A percentile compares a stretch with the other conserved stretches of the same genome.
Conservation (phyloP, 768 basidiomycete species). For the Auriscalpium orientale region DNA sequence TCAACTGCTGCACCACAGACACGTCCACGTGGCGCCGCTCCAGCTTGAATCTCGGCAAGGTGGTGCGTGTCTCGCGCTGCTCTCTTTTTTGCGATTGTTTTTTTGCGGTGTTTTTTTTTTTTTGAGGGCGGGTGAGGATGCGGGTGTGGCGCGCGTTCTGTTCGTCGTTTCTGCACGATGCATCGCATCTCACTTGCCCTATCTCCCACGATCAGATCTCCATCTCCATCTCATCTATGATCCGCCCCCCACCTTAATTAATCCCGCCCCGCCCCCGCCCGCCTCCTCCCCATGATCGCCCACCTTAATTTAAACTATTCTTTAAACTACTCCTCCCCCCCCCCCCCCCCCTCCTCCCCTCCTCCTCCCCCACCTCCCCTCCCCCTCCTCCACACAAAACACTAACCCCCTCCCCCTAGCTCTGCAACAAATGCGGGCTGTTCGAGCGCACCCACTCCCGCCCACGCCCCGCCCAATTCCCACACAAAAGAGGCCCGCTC, state of each 20-base stretch:
- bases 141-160: too few relatives aligned
- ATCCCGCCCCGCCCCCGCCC: too few relatives aligned
- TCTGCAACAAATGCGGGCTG: constrained; percentile 63
- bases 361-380: neutral
- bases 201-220: too few relatives aligned
- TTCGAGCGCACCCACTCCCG: constrained; percentile 78
- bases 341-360: constrained; percentile 5
- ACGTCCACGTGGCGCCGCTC: constrained; percentile 76
- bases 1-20: constrained; percentile 81
- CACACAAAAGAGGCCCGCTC: constrained; percentile 69
- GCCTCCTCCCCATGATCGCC: too few relatives aligned
- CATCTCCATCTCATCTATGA: too few relatives aligned
- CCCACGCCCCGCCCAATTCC: constrained; percentile 73
- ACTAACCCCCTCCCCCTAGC: constrained; percentile 18
- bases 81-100: too few relatives aligned
- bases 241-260: too few relatives aligned
- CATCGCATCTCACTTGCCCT: neutral
- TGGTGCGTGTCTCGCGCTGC: constrained; percentile 30
- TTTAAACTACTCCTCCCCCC: neutral
- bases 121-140: too few relatives aligned
- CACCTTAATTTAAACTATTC: too few relatives aligned
- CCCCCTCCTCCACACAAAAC: too few relatives aligned
- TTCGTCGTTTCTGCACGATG: neutral
- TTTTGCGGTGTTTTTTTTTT: too few relatives aligned
- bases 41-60: constrained; percentile 76